A percentile compares a stretch with the other conserved stretches of the same genome.
These are phyloP conservation scores for Fennellomyces sp. DNA, from an alignment of 371 early-diverging fungal species.

Conservation along the genomic window DNA sequence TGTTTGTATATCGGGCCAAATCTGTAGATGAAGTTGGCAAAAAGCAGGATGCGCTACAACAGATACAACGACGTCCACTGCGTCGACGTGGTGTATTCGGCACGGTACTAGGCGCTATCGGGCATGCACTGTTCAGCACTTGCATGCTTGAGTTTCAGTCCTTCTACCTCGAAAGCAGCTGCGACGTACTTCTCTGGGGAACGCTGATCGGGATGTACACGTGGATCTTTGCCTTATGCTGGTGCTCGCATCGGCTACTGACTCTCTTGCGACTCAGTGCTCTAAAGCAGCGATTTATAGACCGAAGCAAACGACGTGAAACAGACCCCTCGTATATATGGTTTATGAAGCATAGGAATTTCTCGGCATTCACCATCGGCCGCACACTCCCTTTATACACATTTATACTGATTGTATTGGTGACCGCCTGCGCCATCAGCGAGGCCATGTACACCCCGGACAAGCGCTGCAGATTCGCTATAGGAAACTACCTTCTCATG, in stretches of 20 bases:
- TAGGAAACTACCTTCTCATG: conserved; percentile 21
- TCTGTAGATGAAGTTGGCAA: neutral
- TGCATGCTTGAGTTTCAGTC: conserved; percentile 18
- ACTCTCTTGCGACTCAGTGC: conserved; percentile 22
- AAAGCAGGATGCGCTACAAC: neutral
- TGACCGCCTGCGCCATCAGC: conserved; percentile 15
- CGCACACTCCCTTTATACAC: conserved; percentile 1
- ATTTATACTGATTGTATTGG: conserved; percentile 5
- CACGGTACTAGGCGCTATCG: conserved; percentile 24
- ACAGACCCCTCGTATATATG: conserved; percentile 16
- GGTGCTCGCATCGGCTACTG: conserved; percentile 23
- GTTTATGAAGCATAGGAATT: conserved; percentile 19
- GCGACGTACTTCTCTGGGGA: conserved; percentile 31
- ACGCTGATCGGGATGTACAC: conserved; percentile 28
- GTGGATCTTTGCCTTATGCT: conserved; percentile 28
- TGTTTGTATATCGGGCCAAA: conserved; percentile 3
- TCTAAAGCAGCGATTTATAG: conserved; percentile 18
- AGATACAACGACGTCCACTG: conserved; percentile 15
- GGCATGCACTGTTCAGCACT: conserved; percentile 31
- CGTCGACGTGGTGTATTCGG: conserved; percentile 22
- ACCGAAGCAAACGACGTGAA: neutral
- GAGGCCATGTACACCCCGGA: conserved; percentile 4
- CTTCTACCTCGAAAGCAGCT: conserved; percentile 7
- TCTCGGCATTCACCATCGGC: conserved; percentile 5
- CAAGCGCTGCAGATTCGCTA: conserved; percentile 10